These are phyloP conservation scores for Alternaria sp. DNA, from an alignment of 2,329 filamentous ascomycete genomes.

Conservation along the genomic window DNA sequence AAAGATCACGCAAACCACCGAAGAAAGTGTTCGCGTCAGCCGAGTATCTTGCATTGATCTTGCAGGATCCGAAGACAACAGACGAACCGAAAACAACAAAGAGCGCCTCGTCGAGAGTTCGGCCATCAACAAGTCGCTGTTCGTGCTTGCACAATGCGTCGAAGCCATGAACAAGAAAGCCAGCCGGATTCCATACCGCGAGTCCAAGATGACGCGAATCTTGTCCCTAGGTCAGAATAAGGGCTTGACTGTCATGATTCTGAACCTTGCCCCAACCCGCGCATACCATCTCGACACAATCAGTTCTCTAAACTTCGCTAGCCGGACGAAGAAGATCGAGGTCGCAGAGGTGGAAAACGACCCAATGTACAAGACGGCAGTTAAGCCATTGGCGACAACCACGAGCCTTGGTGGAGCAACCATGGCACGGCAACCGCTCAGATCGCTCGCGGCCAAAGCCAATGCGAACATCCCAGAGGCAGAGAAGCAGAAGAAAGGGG, in stretches of 20 bases:
- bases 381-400: conserved; percentile 49
- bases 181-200: conserved; percentile 84
- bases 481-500: conserved; percentile 60
- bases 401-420: conserved; percentile 47
- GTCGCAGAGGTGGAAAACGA: conserved; percentile 96
- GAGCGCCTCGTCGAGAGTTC: conserved; percentile 93
- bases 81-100: conserved; percentile 91
- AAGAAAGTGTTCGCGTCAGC: conserved; percentile 73
- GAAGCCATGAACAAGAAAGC: conserved; percentile 86
- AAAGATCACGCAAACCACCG: conserved; percentile 80
- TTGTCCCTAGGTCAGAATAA: conserved; percentile 93
- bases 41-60: conserved; percentile 93
- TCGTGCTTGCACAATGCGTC: conserved; percentile 92
- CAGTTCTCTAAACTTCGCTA: conserved; percentile 93
- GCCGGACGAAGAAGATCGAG: conserved; percentile 94
- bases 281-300: conserved; percentile 94
- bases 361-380: conserved; percentile 71
- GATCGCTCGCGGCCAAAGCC: conserved; percentile 77
- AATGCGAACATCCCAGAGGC: conserved; percentile 72
- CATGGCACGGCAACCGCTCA: conserved; percentile 75
- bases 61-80: conserved; percentile 94
- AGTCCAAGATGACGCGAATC: conserved; percentile 97
- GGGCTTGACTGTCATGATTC: conserved; percentile 93
- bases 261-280: conserved; percentile 89
- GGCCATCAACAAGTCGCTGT: conserved; percentile 96